phyloP scores from a whole-genome alignment of 345 rosid genomes.

The Lepidium sativum region DNA sequence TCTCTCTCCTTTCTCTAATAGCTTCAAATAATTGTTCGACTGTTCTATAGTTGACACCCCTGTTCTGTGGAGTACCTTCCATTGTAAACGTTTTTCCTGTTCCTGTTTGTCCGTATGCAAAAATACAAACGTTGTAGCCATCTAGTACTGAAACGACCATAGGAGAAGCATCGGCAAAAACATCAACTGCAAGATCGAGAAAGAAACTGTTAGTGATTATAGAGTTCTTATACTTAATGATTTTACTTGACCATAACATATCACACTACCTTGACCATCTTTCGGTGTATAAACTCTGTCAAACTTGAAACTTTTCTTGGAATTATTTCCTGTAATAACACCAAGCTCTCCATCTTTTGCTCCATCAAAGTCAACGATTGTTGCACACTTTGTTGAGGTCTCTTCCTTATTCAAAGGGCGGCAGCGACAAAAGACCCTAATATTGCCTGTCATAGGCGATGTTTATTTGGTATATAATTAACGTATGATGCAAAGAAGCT shows the following conservation, averaged over 20 bases:
- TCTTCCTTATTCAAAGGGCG: constrained; percentile 80
- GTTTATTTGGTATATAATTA: constrained; percentile 1
- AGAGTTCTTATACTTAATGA: not conserved
- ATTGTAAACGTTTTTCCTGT: constrained; percentile 98
- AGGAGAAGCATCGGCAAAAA: constrained; percentile 84
- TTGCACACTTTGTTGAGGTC: constrained; percentile 45
- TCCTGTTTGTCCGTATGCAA: constrained; percentile 98
- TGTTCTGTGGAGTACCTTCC: constrained; percentile 79
- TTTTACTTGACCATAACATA: not conserved
- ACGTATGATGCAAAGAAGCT: constrained; percentile 2
- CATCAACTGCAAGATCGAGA: constrained; percentile 53
- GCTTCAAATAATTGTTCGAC: constrained; percentile 71
- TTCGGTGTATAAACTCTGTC: constrained; percentile 79
- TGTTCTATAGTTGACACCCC: constrained; percentile 95
- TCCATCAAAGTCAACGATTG: constrained; percentile 63
- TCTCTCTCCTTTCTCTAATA: constrained; percentile 73
- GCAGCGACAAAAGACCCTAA: constrained; percentile 92
- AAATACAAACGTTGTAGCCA: constrained; percentile 94
- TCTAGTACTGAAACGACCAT: constrained; percentile 86
- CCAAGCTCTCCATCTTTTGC: constrained; percentile 90
- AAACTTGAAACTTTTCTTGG: constrained; percentile 68
- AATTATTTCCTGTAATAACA: constrained; percentile 48
- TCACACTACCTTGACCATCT: constrained; percentile 79
- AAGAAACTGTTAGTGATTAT: not conserved
- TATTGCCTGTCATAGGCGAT: constrained; percentile 61